Evolutionary conservation across 495 filamentous ascomycete genomes (phyloP), one percentile per base, ranked within the genome.

Genomic region (Glutinoglossum americanum): DNA sequence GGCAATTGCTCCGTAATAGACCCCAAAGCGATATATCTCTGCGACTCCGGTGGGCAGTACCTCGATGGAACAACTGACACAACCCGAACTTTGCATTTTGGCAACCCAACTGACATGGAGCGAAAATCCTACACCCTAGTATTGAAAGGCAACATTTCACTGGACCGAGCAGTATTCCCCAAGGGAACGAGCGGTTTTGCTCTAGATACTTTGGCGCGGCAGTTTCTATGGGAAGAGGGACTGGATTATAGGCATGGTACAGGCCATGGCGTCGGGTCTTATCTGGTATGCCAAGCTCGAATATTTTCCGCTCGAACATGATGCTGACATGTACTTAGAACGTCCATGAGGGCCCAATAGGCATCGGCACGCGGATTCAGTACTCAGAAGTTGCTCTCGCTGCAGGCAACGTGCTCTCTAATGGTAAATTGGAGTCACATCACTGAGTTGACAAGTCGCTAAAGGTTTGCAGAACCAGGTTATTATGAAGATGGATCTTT

Each of bases 401-500:
- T 0, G 73, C 82, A n/a, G 93, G 93, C 49, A 95, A 96, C 65
- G 89, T 97, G 47, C 78, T 96, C 59, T 95, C 89, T 3, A 83
- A 94, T 65, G 79, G 75, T 77, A 64, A 37, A 70, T 58, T 25
- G 4, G 13, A 25, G 9, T 10, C 25, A 17, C 56, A 25, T 25
- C 3, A 10, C 37, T 5, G 35, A 27, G 11, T 49, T 39, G 26
- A 55, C 26, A 9, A 8, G 45, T 59, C 0, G 27, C 57, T 59
- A 30, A 54, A 15, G 17, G 44, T 51, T 57, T 26, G 30, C 59
- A 78, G 89, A 99, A 67, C 93, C 92, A 15, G 93, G 93, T 32
- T 99, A 89, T 71, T 99, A 99, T 70, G 93, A 97, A 70, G 93
- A 99, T 64, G 93, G 89, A 49, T 81, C 82, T 10, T 99, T 93